phyloP scores from a whole-genome alignment of 2,329 filamentous ascomycete species.

The Xylaria sp. region DNA sequence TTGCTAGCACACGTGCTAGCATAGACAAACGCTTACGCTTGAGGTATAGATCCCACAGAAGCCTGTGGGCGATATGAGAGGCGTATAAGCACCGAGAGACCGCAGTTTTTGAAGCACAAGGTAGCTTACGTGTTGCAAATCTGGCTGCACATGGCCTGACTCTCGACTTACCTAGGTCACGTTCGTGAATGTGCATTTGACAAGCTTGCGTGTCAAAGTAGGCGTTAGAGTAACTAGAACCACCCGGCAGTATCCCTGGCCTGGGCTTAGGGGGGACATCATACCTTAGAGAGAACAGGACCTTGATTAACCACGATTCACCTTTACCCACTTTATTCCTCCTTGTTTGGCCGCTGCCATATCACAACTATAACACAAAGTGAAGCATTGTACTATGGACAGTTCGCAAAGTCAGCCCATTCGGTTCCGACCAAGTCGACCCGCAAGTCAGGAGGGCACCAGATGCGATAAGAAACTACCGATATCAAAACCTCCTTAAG shows the following conservation, averaged over 20 bases:
- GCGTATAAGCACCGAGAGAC: not conserved
- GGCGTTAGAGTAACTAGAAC: not conserved
- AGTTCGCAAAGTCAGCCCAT: not conserved
- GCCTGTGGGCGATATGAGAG: not conserved
- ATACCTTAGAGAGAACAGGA: not conserved
- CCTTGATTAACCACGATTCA: not conserved
- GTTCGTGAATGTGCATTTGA: not conserved
- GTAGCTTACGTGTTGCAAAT: not conserved
- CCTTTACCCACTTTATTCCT: conserved; percentile 1
- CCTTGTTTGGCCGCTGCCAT: not conserved
- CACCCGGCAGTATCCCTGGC: not conserved
- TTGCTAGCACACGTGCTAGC: not conserved
- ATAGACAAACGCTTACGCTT: not conserved
- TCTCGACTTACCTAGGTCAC: not conserved
- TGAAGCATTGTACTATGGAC: not conserved
- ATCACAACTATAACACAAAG: not conserved
- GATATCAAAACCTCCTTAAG: not conserved
- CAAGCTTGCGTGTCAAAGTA: not conserved
- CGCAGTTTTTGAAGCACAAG: not conserved
- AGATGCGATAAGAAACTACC: not conserved
- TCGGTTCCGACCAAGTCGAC: not conserved
- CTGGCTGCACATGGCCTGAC: conserved; percentile 2
- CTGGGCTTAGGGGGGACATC: not conserved
- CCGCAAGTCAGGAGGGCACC: not conserved
- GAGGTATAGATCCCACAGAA: not conserved